A percentile compares a stretch with the other conserved stretches of the same genome.
Evolutionary conservation across 257 asterid species (phyloP).

Genomic region (Orobanche coerulescens): DNA sequence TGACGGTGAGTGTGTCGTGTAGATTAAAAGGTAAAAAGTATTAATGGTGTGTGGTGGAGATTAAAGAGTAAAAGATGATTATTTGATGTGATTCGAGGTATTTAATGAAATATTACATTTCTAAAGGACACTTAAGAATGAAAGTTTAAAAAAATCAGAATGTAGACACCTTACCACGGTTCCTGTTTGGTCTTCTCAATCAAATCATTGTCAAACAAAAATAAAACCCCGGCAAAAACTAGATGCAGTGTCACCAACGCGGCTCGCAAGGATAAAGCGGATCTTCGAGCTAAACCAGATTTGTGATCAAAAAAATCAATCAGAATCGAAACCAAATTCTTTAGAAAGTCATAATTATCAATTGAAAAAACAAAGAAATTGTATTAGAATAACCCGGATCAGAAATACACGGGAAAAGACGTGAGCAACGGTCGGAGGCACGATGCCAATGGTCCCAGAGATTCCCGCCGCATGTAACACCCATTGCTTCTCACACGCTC

Average conservation of each 20-base stretch:
- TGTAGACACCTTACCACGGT: conserved; percentile 54
- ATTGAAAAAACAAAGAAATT: not conserved
- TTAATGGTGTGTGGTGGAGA: too few relatives aligned
- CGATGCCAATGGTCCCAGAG: conserved; percentile 53
- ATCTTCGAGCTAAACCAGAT: conserved; percentile 63
- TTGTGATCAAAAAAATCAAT: conserved; percentile 4
- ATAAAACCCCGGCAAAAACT: conserved; percentile 46
- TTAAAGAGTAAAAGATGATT: too few relatives aligned
- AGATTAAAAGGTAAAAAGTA: too few relatives aligned
- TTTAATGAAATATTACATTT: too few relatives aligned
- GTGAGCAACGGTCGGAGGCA: conserved; percentile 60
- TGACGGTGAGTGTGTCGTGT: too few relatives aligned
- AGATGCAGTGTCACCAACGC: conserved; percentile 86
- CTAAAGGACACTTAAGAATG: too few relatives aligned
- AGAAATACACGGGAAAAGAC: conserved; percentile 73
- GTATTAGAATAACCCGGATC: conserved; percentile 60
- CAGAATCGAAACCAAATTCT: not conserved
- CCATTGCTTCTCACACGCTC: conserved; percentile 50
- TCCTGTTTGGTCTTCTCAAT: conserved; percentile 46
- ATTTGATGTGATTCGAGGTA: too few relatives aligned
- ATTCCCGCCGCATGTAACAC: conserved; percentile 44
- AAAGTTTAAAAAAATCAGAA: conserved; percentile 2
- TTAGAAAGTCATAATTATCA: conserved; percentile 8
- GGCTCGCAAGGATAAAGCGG: conserved; percentile 54
- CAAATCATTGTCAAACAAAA: conserved; percentile 58